phyloP scores from a whole-genome alignment of 148 eudicot genomes.

The Hydrangea macrophylla region DNA sequence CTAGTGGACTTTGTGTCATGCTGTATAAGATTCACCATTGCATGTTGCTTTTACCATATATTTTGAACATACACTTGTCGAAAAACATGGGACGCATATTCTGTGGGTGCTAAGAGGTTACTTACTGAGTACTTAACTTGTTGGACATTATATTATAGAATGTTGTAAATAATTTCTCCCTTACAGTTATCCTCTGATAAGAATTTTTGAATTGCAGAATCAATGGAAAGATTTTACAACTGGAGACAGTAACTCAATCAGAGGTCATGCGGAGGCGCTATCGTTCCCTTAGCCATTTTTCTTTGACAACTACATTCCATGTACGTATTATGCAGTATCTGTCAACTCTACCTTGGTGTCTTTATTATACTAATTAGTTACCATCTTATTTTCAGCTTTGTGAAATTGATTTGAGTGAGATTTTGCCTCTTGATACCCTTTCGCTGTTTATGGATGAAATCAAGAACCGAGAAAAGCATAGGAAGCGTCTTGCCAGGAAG shows the following conservation, averaged over 20 bases:
- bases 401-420: conserved; percentile 61
- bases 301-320: conserved; percentile 91
- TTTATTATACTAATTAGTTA: conserved; percentile 2
- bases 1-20: too few species aligned
- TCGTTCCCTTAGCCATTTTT: conserved; percentile 87
- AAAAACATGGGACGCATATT: too few species aligned
- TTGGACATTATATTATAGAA: too few species aligned
- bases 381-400: conserved; percentile 58
- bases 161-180: too few species aligned
- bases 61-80: too few species aligned
- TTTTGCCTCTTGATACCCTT: conserved; percentile 60
- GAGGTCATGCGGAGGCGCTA: conserved; percentile 90
- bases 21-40: too few species aligned
- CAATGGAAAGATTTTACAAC: conserved; percentile 74
- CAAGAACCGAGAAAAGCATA: conserved; percentile 81
- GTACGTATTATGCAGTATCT: conserved; percentile 21
- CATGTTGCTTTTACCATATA: too few species aligned
- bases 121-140: too few species aligned
- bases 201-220: conserved; percentile 46
- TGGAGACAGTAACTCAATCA: conserved; percentile 89
- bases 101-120: too few species aligned
- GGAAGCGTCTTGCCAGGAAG: conserved; percentile 75
- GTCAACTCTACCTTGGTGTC: conserved; percentile 4
- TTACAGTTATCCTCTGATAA: conserved; percentile 9
- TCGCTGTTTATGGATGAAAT: conserved; percentile 90